Evolutionary conservation across 129 eudicot species (phyloP).

Genomic region (Centaurea solstitialis): DNA sequence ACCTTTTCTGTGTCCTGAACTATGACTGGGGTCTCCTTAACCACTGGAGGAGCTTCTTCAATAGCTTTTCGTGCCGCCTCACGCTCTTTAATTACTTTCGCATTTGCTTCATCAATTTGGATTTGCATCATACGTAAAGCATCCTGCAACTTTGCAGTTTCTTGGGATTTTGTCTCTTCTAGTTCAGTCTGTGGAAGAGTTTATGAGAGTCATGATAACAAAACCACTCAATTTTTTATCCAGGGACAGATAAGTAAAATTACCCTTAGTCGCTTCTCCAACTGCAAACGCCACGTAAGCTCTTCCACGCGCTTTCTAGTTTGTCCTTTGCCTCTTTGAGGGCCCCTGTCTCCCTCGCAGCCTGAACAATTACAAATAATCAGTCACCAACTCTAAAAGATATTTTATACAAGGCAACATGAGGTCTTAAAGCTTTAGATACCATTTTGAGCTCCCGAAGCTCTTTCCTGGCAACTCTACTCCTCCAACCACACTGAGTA

Average conservation of each 20-base stretch:
- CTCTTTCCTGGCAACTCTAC: constrained; percentile 85
- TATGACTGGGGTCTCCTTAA: constrained; percentile 90
- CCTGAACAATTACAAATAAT: constrained; percentile 44
- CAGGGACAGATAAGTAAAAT: background rate
- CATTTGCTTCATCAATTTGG: constrained; percentile 88
- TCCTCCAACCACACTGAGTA: constrained; percentile 98
- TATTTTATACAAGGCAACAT: background rate
- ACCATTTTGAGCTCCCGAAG: constrained; percentile 95
- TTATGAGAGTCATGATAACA: background rate
- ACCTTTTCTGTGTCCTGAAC: constrained; percentile 81
- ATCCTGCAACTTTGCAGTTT: constrained; percentile 74
- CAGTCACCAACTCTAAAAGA: constrained; percentile 14
- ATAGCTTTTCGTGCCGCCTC: constrained; percentile 96
- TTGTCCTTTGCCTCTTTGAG: constrained; percentile 98
- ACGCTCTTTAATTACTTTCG: constrained; percentile 67
- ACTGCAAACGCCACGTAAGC: constrained; percentile 96
- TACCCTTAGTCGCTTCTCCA: constrained; percentile 93
- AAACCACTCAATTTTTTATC: background rate
- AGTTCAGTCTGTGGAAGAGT: constrained; percentile 64
- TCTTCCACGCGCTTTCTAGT: constrained; percentile 99
- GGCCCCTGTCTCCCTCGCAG: constrained; percentile 99
- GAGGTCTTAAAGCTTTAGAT: constrained; percentile 10
- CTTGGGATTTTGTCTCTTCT: constrained; percentile 91
- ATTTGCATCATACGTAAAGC: constrained; percentile 69
- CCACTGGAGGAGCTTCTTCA: constrained; percentile 93